Base-by-base conservation (phyloP, 2,329 filamentous ascomycete genomes). In the Colletotrichum costaricense region DNA sequence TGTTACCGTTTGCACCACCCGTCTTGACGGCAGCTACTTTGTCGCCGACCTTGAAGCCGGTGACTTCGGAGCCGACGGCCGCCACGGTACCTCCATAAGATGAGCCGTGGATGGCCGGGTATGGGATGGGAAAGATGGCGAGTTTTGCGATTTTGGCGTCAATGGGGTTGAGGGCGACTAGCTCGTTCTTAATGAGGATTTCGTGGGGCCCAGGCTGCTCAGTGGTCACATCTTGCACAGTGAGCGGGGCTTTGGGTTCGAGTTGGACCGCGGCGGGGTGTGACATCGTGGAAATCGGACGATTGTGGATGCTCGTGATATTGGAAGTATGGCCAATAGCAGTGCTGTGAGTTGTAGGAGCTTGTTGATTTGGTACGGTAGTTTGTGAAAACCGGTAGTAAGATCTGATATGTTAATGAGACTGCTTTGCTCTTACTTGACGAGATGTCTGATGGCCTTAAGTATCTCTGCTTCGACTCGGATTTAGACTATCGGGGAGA, bases 101-200 rank as follows among this genome's bases (percentile, higher is more conserved):
- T n/a, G 19, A 16, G 1, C 73, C 72, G 12, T 73, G 64, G 11
- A 75, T 67, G 16, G 74, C 54, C 5, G 75, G 74, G 55, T 70
- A 76, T 3, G 62, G 38, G n/a, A 75, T 56, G 19, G 76, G 76
- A 14, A 77, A 72, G 38, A 76, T 14, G 14, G 55, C 74, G 2
- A 66, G 52, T 60, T 78, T 80, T 35, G 79, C 72, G n/a, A 79
- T 63, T 24, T 80, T 80, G 14, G 76, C 77, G 49, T 84, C 79
- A 60, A 80, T 67, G 2, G 79, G 80, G 35, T 79, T 78, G 12
- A 81, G 76, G 8, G 75, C 77, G 16, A 81, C 77, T 38, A 76
- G 75, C 26, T 73, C 72, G 60, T 77, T 79, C 60, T 78, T 77
- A 46, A 81, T 72, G 19, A 80, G 68, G 24, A 80, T 56, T 58